Conservation (phyloP, 2,329 filamentous ascomycete species). For the Nemania sp. region DNA sequence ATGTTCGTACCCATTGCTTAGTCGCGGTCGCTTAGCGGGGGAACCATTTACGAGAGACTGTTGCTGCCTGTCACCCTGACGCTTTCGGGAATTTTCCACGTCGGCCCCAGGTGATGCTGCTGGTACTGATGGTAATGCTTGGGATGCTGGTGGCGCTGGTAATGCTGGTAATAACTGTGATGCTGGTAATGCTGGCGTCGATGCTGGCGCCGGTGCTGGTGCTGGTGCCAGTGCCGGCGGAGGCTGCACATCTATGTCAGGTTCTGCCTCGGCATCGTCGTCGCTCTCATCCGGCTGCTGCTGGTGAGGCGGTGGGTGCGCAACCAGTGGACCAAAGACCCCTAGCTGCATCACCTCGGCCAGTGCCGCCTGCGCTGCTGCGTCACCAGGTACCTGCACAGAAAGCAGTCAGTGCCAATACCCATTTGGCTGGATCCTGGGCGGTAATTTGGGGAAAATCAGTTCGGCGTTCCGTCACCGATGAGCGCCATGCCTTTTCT, state of each 20-base stretch:
- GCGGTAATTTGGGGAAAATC: conserved; percentile 33
- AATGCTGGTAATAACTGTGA: conserved; percentile 40
- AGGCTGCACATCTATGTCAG: conserved; percentile 39
- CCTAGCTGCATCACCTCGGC: conserved; percentile 54
- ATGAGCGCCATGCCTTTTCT: conserved; percentile 19
- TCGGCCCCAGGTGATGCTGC: conserved; percentile 41
- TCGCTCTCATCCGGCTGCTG: conserved; percentile 42
- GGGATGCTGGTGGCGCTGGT: conserved; percentile 35
- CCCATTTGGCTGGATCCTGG: conserved; percentile 39
- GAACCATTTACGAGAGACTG: conserved; percentile 58
- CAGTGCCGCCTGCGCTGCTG: conserved; percentile 47
- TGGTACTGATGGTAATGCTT: conserved; percentile 30
- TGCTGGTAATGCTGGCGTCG: conserved; percentile 31
- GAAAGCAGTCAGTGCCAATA: conserved; percentile 49
- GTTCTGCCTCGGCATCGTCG: conserved; percentile 37
- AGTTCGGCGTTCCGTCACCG: conserved; percentile 32
- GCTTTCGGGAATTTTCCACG: conserved; percentile 55
- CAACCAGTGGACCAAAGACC: conserved; percentile 61
- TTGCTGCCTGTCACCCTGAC: conserved; percentile 50
- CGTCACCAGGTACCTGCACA: conserved; percentile 56
- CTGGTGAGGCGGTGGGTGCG: conserved; percentile 47
- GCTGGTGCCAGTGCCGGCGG: conserved; percentile 41
- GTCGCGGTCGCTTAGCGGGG: conserved; percentile 61
- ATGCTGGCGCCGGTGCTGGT: conserved; percentile 38
- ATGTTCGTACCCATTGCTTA: conserved; percentile 67